phyloP scores from a whole-genome alignment of 768 basidiomycete genomes.

The Neoboletus magnificus region DNA sequence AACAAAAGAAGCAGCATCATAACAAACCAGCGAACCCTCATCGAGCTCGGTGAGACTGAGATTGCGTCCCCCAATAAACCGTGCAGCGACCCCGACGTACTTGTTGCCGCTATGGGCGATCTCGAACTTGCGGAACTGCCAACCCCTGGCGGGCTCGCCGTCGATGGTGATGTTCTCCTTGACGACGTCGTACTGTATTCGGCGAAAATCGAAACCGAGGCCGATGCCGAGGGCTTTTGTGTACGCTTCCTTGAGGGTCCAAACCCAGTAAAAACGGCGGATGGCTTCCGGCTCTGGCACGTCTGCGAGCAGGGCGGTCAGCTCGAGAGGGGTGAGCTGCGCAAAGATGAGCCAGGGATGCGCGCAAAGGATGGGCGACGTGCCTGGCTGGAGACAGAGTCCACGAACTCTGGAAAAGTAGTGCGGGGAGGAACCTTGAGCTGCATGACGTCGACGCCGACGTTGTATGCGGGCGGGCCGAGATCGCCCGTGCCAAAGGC shows the following conservation, averaged over 20 bases:
- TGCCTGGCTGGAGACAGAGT: constrained; percentile 65
- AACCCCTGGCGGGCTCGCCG: constrained; percentile 51
- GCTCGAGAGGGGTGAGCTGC: constrained; percentile 43
- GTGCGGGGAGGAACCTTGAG: constrained; percentile 58
- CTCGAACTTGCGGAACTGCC: constrained; percentile 66
- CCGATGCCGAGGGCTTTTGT: constrained; percentile 85
- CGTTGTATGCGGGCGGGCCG: constrained; percentile 50
- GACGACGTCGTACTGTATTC: constrained; percentile 66
- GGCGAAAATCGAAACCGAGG: constrained; percentile 75
- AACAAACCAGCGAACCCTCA: constrained; percentile 42
- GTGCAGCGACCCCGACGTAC: constrained; percentile 68
- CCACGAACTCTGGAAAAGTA: constrained; percentile 58
- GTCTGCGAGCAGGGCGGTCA: constrained; percentile 31
- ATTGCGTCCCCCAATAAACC: constrained; percentile 46
- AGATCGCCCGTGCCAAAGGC: constrained; percentile 46
- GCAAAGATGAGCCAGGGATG: constrained; percentile 8
- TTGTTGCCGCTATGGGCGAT: constrained; percentile 45
- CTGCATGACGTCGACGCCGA: constrained; percentile 85
- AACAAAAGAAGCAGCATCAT: constrained; percentile 49
- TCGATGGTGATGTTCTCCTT: constrained; percentile 57
- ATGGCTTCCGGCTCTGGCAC: constrained; percentile 49
- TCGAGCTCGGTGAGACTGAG: constrained; percentile 31
- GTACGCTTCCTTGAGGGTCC: constrained; percentile 92
- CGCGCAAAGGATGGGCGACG: not conserved
- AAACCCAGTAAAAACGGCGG: constrained; percentile 73